Base-by-base conservation (phyloP, 495 filamentous ascomycete species). In the Astrothelium subdiscretum region DNA sequence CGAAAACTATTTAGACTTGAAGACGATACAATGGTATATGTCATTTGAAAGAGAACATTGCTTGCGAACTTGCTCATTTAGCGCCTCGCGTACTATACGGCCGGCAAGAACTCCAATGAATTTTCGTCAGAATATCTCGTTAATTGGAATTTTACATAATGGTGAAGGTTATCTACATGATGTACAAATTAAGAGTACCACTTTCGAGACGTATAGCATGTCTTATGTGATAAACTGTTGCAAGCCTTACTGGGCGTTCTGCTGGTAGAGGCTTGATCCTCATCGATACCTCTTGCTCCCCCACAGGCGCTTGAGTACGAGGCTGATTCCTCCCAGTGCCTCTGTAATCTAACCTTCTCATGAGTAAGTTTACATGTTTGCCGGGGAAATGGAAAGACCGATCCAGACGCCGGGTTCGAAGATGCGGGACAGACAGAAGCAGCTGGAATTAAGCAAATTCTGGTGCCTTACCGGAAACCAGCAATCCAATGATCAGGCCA, bases 401-500 rank as follows among this genome's bases (percentile, higher is more conserved):
- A 20, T 29, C 20, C 11, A 18, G n/a, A 54, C 48, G 48, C n/a
- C 48, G 8, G 10, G 8, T 29, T 20, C 20, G 6, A 54, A 29
- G 2, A 54, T 2, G 48, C 48, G 15, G 6, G 6, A 29, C 24
- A 11, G 48, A 15, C 20, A 6, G 20, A 54, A 27, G 2, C 8
- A 29, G 48, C 2, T 27, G 22, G n/a, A 20, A 54, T 57, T 48
- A 71, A 73, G 82, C 78, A 70, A 98, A 95, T 42, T 90, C 89
- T 4, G 70, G 59, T 27, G 92, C 92, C 74, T 91, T 92, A 64
- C 87, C 80, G 29, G 88, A 87, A 29, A 97, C 80, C 69, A 99
- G 79, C 52, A 99, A 78, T 42, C 95, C 95, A 67, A 97, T 83
- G 72, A 99, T 99, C 59, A 99, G 78, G 59, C 95, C 95, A 71